A percentile compares a stretch with the other conserved stretches of the same genome.
These are phyloP conservation scores for Plasmodium inui DNA, from an alignment of 169 alveolate genomes.

Conservation along the genomic window DNA sequence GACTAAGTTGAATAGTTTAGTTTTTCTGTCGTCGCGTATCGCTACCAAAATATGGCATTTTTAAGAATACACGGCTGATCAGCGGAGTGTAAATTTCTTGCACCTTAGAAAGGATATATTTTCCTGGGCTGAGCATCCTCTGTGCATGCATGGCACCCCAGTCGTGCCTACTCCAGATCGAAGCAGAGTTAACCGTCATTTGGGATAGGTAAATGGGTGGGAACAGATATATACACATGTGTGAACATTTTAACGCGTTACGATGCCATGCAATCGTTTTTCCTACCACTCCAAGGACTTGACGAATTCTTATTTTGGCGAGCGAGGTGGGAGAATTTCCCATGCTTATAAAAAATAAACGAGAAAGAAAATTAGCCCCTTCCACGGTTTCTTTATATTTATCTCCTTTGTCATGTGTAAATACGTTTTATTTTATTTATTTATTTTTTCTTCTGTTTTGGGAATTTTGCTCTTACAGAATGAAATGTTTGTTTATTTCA, in stretches of 20 bases:
- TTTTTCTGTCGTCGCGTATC: background rate
- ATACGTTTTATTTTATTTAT: background rate
- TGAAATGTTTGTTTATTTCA: background rate
- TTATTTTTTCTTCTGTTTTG: background rate
- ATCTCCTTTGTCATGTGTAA: background rate
- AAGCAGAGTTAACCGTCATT: background rate
- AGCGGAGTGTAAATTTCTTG: background rate
- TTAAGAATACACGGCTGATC: background rate
- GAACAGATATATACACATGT: background rate
- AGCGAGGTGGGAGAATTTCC: background rate
- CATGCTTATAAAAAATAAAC: background rate
- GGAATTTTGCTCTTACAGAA: background rate
- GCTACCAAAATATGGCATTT: background rate
- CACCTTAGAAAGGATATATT: background rate
- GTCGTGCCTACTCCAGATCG: background rate
- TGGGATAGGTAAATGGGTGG: background rate
- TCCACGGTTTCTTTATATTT: background rate
- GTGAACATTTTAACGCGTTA: background rate
- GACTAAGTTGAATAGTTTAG: background rate
- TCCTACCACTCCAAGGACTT: background rate
- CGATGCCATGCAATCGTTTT: background rate
- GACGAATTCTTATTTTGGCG: background rate
- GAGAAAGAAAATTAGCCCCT: background rate
- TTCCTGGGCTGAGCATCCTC: background rate
- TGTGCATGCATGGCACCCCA: background rate